Conservation (phyloP, 768 basidiomycete species). For the Suillus spraguei region DNA sequence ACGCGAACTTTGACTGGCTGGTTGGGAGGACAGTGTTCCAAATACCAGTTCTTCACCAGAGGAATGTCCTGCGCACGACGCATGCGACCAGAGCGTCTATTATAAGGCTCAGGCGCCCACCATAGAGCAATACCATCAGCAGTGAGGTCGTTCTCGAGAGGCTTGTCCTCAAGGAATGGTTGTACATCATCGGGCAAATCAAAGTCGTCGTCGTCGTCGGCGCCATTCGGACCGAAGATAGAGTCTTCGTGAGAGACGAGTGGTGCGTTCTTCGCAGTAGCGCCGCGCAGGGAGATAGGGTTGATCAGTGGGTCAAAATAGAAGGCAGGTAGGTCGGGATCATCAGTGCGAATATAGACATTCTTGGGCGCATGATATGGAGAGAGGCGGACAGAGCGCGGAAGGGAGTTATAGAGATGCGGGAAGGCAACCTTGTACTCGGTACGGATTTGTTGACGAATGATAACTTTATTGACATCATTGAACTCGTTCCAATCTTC, state of each 20-base stretch:
- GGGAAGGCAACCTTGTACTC: constrained; percentile 99
- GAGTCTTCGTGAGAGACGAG: constrained; percentile 86
- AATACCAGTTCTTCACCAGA: constrained; percentile 97
- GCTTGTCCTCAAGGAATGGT: constrained; percentile 81
- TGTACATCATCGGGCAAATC: constrained; percentile 75
- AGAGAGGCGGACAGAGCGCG: constrained; percentile 90
- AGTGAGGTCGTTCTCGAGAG: constrained; percentile 86
- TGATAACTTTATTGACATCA: constrained; percentile 99
- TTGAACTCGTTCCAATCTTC: constrained; percentile 99
- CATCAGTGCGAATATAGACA: constrained; percentile 98
- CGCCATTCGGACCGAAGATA: constrained; percentile 88
- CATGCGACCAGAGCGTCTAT: constrained; percentile 88
- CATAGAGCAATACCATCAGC: constrained; percentile 97
- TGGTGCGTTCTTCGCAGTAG: constrained; percentile 79
- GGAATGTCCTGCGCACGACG: constrained; percentile 95
- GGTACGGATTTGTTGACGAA: constrained; percentile 96
- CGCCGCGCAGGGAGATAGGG: constrained; percentile 90
- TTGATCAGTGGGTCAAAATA: constrained; percentile 99
- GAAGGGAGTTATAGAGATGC: constrained; percentile 97
- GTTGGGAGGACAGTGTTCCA: constrained; percentile 96
- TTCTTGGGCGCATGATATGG: constrained; percentile 95
- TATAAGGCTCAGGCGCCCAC: constrained; percentile 99
- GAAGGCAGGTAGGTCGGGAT: constrained; percentile 98
- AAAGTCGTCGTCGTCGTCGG: constrained; percentile 87
- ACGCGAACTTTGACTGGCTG: constrained; percentile 98